Evolutionary conservation across 345 rosid species (phyloP).

Genomic region (Cochlearia excelsa): DNA sequence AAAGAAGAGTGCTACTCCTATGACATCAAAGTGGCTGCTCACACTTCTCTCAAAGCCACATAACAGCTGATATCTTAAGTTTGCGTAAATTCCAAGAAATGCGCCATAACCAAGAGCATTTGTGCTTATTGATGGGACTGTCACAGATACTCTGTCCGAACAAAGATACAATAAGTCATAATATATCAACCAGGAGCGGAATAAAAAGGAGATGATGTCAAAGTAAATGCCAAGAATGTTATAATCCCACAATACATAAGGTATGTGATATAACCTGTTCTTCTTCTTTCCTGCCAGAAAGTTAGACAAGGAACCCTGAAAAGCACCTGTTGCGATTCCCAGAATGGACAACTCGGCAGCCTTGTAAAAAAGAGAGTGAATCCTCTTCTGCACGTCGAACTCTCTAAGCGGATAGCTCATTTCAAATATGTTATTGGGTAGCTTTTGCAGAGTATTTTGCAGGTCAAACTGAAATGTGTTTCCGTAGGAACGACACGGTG

Average conservation of each 20-base stretch:
- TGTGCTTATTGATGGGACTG: conserved; percentile 62
- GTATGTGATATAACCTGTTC: conserved; percentile 56
- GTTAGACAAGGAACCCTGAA: conserved; percentile 79
- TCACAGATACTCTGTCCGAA: conserved; percentile 67
- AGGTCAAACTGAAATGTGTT: conserved; percentile 82
- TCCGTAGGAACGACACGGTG: conserved; percentile 94
- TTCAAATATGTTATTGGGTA: conserved; percentile 92
- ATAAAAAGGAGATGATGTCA: not conserved
- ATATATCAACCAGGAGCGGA: conserved; percentile 3
- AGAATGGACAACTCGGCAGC: conserved; percentile 83
- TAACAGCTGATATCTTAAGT: conserved; percentile 76
- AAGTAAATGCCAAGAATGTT: not conserved
- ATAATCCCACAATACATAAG: conserved; percentile 2
- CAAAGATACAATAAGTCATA: conserved; percentile 5
- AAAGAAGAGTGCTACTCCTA: conserved; percentile 83
- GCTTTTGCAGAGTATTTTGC: conserved; percentile 92
- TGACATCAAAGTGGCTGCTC: conserved; percentile 83
- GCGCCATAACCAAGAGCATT: conserved; percentile 85
- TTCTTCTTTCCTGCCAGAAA: conserved; percentile 62
- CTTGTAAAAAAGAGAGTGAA: conserved; percentile 77
- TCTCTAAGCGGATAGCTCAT: conserved; percentile 86
- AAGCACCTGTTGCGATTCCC: conserved; percentile 72
- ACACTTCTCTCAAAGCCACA: conserved; percentile 74
- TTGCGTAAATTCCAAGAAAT: conserved; percentile 84
- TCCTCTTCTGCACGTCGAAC: conserved; percentile 80